Evolutionary conservation across 805 yeast genomes (phyloP), one percentile per base, ranked within the genome.

Genomic region (Candida parachauliodes): DNA sequence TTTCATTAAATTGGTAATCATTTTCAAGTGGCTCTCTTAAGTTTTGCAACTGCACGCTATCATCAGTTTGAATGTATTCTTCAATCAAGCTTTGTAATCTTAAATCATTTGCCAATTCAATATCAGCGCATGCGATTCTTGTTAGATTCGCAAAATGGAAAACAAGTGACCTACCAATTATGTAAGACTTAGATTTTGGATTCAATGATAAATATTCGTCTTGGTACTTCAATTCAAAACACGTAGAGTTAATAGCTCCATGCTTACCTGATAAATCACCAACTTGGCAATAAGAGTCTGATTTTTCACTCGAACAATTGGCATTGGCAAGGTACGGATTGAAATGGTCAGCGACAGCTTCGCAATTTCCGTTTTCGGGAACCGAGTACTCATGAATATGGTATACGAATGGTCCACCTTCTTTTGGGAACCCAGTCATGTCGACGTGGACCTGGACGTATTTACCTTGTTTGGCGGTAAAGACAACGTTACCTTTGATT

Each of bases 221-320:
- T 41, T 68, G 60, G 55, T 79, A 83, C 42, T 69, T 67, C 20
- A 77, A 64, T 57, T 80, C 82, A 56, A 76, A 80, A 54, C 87
- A 81, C 9, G 86, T 81, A 15, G 85, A 71, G 52, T 81, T 72
- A 51, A 83, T 79, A 61, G 63, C 72, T 9, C 91, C 91, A 58
- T 83, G 88, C 55, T 82, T 83, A 30, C 91, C 91, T 24, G 85
- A 75, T 49, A 83, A 74, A 52, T 83, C 89, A 41, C 91, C 91
- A 28, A 82, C 76, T 57, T 79, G 79, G 55, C 88, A 83, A 24
- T 55, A 63, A 6, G 79, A 56, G 56, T 82, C 82, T 47, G 72
- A 66, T 12, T 63, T 64, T 40, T 66, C 64, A 19, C 56, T 47
- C 37, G 72, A 80, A 57, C 87, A 81, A 34, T 65, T 68, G 15